phyloP scores from a whole-genome alignment of 1,139 yeast genomes.

The Candida tetrigidarum region DNA sequence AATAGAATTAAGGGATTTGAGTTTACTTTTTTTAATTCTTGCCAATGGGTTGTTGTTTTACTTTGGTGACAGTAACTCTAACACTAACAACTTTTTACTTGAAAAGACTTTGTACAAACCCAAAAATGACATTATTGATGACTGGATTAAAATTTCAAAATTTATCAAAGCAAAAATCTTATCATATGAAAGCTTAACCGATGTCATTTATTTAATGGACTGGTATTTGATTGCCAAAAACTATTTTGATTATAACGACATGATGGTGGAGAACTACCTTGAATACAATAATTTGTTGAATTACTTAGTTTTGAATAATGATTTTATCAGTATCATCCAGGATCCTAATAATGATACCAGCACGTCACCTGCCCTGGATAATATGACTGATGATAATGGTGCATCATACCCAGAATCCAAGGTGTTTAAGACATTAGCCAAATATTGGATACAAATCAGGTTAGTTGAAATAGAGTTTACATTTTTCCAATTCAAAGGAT shows the following conservation, averaged over 20 bases:
- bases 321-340: constrained; percentile 28
- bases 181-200: constrained; percentile 27
- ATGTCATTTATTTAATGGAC: constrained; percentile 29
- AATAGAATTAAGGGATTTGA: constrained; percentile 20
- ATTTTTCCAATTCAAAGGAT: constrained; percentile 37
- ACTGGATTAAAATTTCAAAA: constrained; percentile 31
- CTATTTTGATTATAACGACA: constrained; percentile 27
- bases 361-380: neutral
- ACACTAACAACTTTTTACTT: constrained; percentile 10
- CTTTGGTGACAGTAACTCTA: constrained; percentile 9
- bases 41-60: constrained; percentile 29
- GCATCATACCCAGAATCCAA: constrained; percentile 16
- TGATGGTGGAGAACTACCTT: constrained; percentile 31
- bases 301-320: constrained; percentile 30
- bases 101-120: constrained; percentile 17
- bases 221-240: constrained; percentile 35
- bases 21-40: constrained; percentile 24
- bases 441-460: constrained; percentile 36
- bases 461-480: constrained; percentile 33
- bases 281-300: constrained; percentile 37
- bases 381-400: constrained; percentile 7
- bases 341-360: constrained; percentile 15
- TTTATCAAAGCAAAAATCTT: constrained; percentile 24
- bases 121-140: constrained; percentile 21
- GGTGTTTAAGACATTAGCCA: constrained; percentile 26